Evolutionary conservation across 1,284 basidiomycete genomes (phyloP), one percentile per base, ranked within the genome.

Genomic region (Bondarzewia mesenterica): DNA sequence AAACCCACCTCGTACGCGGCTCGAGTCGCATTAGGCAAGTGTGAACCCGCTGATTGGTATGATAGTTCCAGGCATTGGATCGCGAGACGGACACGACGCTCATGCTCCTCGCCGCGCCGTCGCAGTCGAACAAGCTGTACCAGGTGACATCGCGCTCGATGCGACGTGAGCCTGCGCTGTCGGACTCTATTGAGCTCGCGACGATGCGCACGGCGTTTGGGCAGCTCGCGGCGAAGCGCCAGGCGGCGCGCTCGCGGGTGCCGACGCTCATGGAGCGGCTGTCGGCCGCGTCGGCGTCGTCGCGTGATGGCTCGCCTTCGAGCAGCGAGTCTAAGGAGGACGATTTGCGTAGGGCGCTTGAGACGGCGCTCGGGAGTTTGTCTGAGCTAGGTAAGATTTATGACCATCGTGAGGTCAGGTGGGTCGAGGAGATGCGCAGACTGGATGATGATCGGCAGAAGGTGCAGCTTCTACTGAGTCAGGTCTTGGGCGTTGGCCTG

Each of bases 71-170:
- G 65, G 73, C 74, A 26, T 67, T 89, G 18, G 86, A 89, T 64
- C 73, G 84, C 43, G 83, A 88, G 63, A 89, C 86, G 4, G 87
- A 89, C 57, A 71, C 85, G 12, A 88, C 83, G 0, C 73, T 89
- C 66, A 63, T 89, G 25, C 64, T 89, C 0, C 67, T 89, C 18
- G 85, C 85, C 2, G 75, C 85, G 0, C 87, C 85, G 0, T 78
- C 84, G 0, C 82, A 89, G 59, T 72, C 78, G 7, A 77, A 72
- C 15, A 82, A 80, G 54, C 60, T 85, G 3, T 75, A 85, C 53
- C 61, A 75, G 2, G 60, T 85, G 25, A 75, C 75, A 2, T 88
- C 85, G 10, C 78, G 85, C 14, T 74, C 80, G 1, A 72, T 89
- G 45, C 78, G 82, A 21, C 74, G 85, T 7, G 74, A 79, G 37